Conservation (phyloP, 1,284 basidiomycete genomes). For the Ustilago tritici region DNA sequence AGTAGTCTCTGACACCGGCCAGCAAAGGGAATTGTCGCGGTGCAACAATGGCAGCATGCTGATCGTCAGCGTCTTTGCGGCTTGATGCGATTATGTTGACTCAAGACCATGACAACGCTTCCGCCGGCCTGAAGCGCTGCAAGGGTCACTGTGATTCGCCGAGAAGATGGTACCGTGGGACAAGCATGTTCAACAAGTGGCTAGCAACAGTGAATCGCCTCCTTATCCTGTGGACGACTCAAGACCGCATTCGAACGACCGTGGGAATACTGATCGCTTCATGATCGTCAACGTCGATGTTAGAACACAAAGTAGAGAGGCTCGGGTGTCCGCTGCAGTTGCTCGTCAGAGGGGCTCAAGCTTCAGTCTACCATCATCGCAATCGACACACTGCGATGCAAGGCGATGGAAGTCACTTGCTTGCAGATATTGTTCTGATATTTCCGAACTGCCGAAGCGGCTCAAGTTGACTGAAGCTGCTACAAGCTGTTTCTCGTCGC, state of each 20-base stretch:
- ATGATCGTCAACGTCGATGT: background rate
- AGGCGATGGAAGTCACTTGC: background rate
- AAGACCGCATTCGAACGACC: background rate
- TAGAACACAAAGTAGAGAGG: too few species aligned
- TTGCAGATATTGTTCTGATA: background rate
- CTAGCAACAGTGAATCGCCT: too few species aligned
- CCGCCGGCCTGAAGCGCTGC: constrained; percentile 8
- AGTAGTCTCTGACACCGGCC: too few species aligned
- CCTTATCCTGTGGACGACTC: too few species aligned
- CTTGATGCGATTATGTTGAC: background rate
- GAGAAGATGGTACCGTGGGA: constrained; percentile 1
- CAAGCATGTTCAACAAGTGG: background rate
- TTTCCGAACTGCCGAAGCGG: background rate
- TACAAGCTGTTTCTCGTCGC: background rate
- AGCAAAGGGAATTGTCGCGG: background rate
- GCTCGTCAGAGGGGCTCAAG: background rate
- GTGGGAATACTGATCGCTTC: background rate
- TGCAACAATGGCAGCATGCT: background rate
- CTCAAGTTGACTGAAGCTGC: background rate
- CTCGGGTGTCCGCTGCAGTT: background rate
- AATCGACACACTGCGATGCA: background rate
- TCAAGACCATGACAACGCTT: background rate
- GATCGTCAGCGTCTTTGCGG: background rate
- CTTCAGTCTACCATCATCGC: background rate
- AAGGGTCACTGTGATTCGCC: constrained; percentile 1